Percentiles rank a stretch among this genome's conserved stretches.
These are phyloP conservation scores for Phytophthora niederhauseri DNA, from an alignment of 352 stramenopile species.

Conservation along the genomic window DNA sequence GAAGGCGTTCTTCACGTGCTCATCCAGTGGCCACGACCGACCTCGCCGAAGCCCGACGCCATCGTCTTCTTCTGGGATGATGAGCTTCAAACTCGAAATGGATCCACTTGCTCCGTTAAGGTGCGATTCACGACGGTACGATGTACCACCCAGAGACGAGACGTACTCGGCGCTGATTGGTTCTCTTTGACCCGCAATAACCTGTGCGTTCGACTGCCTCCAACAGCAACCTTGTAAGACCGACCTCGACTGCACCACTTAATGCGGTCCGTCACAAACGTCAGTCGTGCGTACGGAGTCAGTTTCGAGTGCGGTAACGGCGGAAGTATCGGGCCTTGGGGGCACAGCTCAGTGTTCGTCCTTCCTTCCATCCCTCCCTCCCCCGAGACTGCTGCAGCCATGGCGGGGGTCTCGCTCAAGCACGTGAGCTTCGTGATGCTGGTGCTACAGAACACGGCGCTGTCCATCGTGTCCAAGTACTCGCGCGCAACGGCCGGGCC, in stretches of 20 bases:
- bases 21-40: conserved; percentile 12
- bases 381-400: background rate
- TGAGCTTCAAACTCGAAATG: conserved; percentile 17
- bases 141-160: conserved; percentile 1
- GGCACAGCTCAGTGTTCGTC: conserved; percentile 16
- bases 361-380: background rate
- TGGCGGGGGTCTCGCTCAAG: conserved; percentile 61
- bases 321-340: conserved; percentile 6
- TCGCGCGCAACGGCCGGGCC: conserved; percentile 65
- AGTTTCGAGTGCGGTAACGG: conserved; percentile 9
- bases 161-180: conserved; percentile 28
- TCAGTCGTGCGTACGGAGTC: background rate
- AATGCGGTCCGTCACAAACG: conserved; percentile 8
- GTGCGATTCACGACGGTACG: conserved; percentile 19
- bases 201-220: background rate
- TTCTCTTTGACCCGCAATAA: conserved; percentile 3
- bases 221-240: background rate
- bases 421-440: conserved; percentile 88
- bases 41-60: conserved; percentile 73
- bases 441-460: conserved; percentile 86
- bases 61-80: conserved; percentile 31
- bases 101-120: conserved; percentile 7
- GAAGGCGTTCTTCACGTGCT: background rate
- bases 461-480: conserved; percentile 90
- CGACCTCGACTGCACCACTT: background rate